Evolutionary conservation across 257 asterid species (phyloP).

Genomic region (Lycium barbarum): DNA sequence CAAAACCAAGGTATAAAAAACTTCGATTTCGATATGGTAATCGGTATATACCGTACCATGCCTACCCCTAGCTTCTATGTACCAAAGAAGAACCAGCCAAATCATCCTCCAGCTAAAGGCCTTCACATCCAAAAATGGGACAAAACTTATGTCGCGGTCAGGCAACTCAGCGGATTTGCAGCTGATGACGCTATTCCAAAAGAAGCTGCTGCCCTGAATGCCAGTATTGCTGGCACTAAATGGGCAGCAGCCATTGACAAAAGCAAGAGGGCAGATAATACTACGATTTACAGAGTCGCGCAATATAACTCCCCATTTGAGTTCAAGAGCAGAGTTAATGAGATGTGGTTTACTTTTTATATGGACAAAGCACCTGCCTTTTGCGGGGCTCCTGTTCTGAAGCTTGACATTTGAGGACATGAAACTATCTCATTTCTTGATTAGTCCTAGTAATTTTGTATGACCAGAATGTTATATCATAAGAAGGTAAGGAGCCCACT

Average conservation of each 20-base stretch:
- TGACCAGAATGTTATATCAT: constrained; percentile 7
- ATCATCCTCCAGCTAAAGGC: constrained; percentile 69
- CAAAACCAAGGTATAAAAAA: no score
- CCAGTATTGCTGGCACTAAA: constrained; percentile 60
- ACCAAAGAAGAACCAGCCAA: constrained; percentile 70
- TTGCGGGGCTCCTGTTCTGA: neutral
- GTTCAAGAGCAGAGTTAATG: constrained; percentile 69
- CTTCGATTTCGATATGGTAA: no score
- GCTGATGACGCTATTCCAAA: constrained; percentile 55
- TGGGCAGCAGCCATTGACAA: constrained; percentile 66
- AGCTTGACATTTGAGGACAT: no score
- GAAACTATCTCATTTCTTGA: neutral
- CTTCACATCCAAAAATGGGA: constrained; percentile 77
- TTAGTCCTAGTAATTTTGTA: neutral
- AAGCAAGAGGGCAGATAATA: constrained; percentile 47
- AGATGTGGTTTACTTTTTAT: constrained; percentile 75
- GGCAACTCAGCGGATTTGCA: constrained; percentile 78
- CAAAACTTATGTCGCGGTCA: constrained; percentile 60
- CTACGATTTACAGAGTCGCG: constrained; percentile 63
- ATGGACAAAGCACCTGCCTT: constrained; percentile 32
- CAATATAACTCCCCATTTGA: constrained; percentile 90
- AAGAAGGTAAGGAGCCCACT: no score
- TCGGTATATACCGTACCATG: no score
- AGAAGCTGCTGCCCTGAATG: constrained; percentile 69
- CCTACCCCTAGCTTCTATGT: constrained; percentile 66